Evolutionary conservation across 768 basidiomycete genomes (phyloP), one percentile per base, ranked within the genome.

Genomic region (Amanita pallidorosea): DNA sequence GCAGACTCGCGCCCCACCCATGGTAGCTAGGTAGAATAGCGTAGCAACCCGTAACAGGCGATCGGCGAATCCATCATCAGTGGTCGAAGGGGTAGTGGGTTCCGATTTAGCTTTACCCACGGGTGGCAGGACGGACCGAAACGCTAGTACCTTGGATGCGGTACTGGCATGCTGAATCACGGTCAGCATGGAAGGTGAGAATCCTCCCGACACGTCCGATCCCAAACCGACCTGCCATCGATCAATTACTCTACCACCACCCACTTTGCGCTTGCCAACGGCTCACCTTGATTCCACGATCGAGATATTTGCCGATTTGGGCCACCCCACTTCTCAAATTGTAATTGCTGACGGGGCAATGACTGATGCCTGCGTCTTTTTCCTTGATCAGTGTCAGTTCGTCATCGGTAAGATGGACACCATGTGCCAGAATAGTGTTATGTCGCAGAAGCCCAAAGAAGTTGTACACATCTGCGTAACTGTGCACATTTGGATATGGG

Each of bases 261-360:
- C 11, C 35, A 40, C 44, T 13, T 25, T 5, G 6, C 17, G 22
- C 25, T 9, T 5, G 12, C 5, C 35, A 47, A 54, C 2, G 46
- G 1, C 41, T 58, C 51, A 88, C 93, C 75, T 96, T 96, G 63
- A 97, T 77, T 2, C 88, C 92, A 42, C 65, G 68, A 64, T 97
- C 93, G 11, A 97, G 70, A 65, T 85, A 82, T 54, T 74, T 68
- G 2, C 86, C 89, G 5, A 97, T 77, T 15, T 77, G 79, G 2
- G 93, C 85, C 25, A 89, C 73, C 1, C 95, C 95, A 55, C 89
- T 93, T 33, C 81, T 76, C 45, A 98, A 62, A 67, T 95, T 88
- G 64, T 95, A 88, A 64, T 97, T 98, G 60, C 89, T 94, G 23
- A 85, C 85, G 17, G 95, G 93, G 62, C 95, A 97, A 66, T 97